Evolutionary conservation across 306 rosid species (phyloP), one percentile per base, ranked within the genome.

Genomic region (Erythrophleum fordii): DNA sequence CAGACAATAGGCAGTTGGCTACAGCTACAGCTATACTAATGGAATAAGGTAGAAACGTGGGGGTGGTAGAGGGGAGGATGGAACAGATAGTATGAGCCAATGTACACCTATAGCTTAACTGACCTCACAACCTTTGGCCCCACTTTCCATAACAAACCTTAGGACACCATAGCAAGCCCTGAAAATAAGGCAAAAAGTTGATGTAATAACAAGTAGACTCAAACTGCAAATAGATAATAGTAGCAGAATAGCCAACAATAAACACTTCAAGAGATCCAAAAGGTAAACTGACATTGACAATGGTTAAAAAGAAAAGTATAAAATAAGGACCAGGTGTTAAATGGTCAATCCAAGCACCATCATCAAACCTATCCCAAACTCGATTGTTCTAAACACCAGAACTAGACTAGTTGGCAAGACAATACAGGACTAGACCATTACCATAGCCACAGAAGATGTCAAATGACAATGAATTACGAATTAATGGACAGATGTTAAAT

Each of bases 81-180:
- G 78, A 29, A 68, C 34, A 68, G 16, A 41, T 22, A 45, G 2
- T 14, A 26, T 18, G 42, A 34, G n/a, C 16, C 37, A 48, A 58
- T 25, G 66, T 64, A 14, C 31, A 76, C 8, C 29, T 7, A 11
- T 48, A 37, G 53, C 44, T 67, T 25, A 53, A 53, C 65, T 55
- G n/a, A 89, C 88, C 89, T 86, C 86, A 1, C 91, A 86, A 84
- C 90, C 91, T 39, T 88, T 88, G 35, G 90, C 86, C 7, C 90
- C 88, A 83, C 85, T 86, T 82, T 90, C 91, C 90, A 90, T 86
- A 52, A 90, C 88, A 81, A 88, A 86, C 73, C 89, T 80, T 22
- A 83, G 81, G 35, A 90, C 90, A 83, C 90, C 90, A 86, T 88
- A 84, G 80, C 91, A 90, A 69, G 87, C 90, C 86, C 91, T 89